Base-by-base conservation (phyloP, 1,139 yeast genomes). In the Eremothecium cymbalariae region DNA sequence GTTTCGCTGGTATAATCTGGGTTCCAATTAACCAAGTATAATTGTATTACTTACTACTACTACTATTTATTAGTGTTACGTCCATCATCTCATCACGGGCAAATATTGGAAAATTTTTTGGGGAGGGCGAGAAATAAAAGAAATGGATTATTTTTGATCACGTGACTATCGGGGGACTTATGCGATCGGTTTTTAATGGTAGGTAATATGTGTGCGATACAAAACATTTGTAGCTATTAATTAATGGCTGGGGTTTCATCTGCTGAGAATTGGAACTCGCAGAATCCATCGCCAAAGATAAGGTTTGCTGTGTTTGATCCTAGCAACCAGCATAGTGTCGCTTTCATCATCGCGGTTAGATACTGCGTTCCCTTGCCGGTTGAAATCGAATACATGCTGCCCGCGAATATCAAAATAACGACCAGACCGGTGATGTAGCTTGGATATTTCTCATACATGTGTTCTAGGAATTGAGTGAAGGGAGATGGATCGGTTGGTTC, bases 291-390 rank as follows among this genome's bases (percentile, higher is more conserved):
- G n/a, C 43, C 43, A 15, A 39, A 39, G 4, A 39, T 27, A 14
- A 36, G 28, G 25, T 29, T 30, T 2, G 40, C 40, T 8, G 30
- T 22, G 11, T 39, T 34, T 4, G 40, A 25, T n/a, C 43, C 40
- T 11, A 39, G n/a, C 2, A 39, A 18, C 31, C 34, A 37, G 25
- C 43, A 39, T 9, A 33, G 14, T 5, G 36, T 21, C 3, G 43
- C 43, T 14, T 36, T 39, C 15, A 40, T 22, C 11, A 37, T 31
- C 4, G 39, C 33, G 11, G 31, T 34, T 25, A 37, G 31, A 21
- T 40, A 40, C 8, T 20, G 15, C 5, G 37, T 31, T 5, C 41
- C 43, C 18, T 34, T 31, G 2, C 43, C 43, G 6, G 41, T 37
- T 6, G 36, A 19, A 9, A 38, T 23, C 8, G 41, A 32, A 29